Base-by-base conservation (phyloP, 1,284 basidiomycete species). In the Ceratobasidium sp. region DNA sequence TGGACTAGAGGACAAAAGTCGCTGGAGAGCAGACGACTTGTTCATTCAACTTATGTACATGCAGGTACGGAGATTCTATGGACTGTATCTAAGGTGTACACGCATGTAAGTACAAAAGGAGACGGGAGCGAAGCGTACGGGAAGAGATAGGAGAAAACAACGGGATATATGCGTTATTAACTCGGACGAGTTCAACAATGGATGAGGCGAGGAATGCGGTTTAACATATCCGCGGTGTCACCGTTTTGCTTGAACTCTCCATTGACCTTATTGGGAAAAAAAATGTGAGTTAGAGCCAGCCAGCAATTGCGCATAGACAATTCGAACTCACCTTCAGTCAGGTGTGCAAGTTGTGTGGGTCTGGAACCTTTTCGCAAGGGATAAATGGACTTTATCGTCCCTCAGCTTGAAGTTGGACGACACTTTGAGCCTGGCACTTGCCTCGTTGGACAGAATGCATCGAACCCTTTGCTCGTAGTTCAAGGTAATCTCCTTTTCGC, bases 401-500 rank as follows among this genome's bases (percentile, higher is more conserved):
- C 46, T 63, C 19, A 71, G 16, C 62, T 49, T 43, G 43, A 4
- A 34, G 19, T 54, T n/a, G 8, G 39, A 66, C 46, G 64, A 49
- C 43, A 74, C 62, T 0, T 51, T 58, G 39, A 34, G 24, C 0
- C 22, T 37, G 77, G 61, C 82, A 76, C 59, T 77, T 59, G 82
- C 83, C 84, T 84, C 74, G 96, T 88, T 0, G 95, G 93, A 6
- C 89, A 92, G 82, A 95, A 96, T 0, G 92, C 94, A 82, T 96
- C 94, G 76, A 95, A 95, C 1, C 94, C 94, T 82, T 97, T 96
- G 1, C 91, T 94, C 5, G 96, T 88, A 22, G 92, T 91, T 97
- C 97, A 99, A 0, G 97, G 97, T 29, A 98, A 86, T 22, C 97
- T 95, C 76, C 91, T 92, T 79, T 92, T 93, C 85, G 98, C 94